phyloP scores from a whole-genome alignment of 345 rosid species.

The Eutrema heterophyllum region DNA sequence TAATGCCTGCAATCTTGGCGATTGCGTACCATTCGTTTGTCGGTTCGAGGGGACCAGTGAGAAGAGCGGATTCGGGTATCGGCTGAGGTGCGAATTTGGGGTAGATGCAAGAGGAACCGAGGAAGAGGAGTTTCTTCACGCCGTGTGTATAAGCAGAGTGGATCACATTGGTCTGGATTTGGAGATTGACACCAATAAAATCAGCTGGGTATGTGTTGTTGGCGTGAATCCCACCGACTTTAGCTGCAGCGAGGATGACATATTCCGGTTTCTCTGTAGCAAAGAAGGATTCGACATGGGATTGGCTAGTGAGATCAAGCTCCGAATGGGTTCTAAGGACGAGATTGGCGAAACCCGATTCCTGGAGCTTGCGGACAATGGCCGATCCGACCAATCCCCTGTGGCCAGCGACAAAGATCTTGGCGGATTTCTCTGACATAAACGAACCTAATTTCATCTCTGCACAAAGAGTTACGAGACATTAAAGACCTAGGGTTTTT shows the following conservation, averaged over 20 bases:
- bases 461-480: neutral
- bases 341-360: conserved; percentile 62
- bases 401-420: conserved; percentile 95
- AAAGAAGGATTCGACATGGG: conserved; percentile 75
- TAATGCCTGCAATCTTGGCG: conserved; percentile 90
- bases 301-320: conserved; percentile 82
- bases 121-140: conserved; percentile 71
- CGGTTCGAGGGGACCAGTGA: conserved; percentile 82
- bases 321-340: conserved; percentile 65
- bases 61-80: conserved; percentile 69
- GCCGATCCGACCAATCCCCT: conserved; percentile 91
- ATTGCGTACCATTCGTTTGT: conserved; percentile 95
- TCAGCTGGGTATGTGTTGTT: conserved; percentile 96
- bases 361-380: conserved; percentile 64
- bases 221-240: conserved; percentile 97
- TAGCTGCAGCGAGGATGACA: conserved; percentile 85
- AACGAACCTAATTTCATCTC: conserved; percentile 35
- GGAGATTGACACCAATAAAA: conserved; percentile 86
- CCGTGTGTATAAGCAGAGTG: conserved; percentile 67
- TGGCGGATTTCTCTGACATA: conserved; percentile 61
- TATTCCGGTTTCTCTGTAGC: conserved; percentile 57
- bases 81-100: conserved; percentile 96
- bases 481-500: neutral
- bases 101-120: conserved; percentile 94
- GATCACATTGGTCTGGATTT: conserved; percentile 88